phyloP scores from a whole-genome alignment of 2,329 filamentous ascomycete species.

The Penicillium hordei region DNA sequence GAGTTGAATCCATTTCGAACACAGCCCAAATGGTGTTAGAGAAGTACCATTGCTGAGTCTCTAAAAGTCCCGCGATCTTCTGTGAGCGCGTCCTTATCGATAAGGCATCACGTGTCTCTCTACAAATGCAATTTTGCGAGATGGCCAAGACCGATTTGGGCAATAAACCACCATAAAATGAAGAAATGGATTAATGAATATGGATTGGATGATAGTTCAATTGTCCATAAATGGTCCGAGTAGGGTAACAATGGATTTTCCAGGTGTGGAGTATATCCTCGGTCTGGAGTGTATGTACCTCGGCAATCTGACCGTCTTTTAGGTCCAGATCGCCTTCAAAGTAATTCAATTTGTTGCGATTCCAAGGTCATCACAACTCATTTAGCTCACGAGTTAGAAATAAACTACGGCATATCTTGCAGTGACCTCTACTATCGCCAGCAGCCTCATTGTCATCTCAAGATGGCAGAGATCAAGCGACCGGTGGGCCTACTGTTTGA shows the following conservation, averaged over 20 bases:
- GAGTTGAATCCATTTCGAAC: conserved; percentile 38
- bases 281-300: conserved; percentile 24
- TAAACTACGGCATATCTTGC: neutral
- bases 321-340: conserved; percentile 2
- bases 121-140: neutral
- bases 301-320: conserved; percentile 25
- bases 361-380: neutral
- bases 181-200: neutral
- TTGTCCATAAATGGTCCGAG: fast-evolving
- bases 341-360: conserved; percentile 11
- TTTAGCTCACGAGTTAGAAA: neutral
- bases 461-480: conserved; percentile 45
- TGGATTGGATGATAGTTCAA: neutral
- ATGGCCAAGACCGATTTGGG: neutral
- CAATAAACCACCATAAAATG: neutral
- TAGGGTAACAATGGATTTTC: neutral
- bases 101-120: conserved; percentile 9
- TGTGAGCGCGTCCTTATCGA: conserved; percentile 9
- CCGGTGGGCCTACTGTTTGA: conserved; percentile 86
- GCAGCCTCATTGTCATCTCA: neutral
- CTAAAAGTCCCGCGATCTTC: conserved; percentile 8
- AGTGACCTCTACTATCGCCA: neutral
- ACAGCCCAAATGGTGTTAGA: neutral
- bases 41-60: conserved; percentile 14
- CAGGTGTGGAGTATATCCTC: conserved; percentile 12